Base-by-base conservation (phyloP, 2,329 filamentous ascomycete species). In the Huntiella savannae region DNA sequence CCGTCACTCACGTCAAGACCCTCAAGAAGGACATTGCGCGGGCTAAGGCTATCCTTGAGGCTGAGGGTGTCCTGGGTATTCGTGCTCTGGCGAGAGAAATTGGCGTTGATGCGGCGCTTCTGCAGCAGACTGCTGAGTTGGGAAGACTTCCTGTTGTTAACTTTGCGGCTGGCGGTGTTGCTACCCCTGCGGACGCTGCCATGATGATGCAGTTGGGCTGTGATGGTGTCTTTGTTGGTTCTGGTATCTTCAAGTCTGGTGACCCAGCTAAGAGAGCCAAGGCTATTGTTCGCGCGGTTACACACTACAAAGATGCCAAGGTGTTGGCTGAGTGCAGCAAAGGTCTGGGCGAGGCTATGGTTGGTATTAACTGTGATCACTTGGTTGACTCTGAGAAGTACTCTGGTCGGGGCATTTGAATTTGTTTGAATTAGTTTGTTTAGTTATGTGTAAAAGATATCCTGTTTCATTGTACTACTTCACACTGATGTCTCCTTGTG, bases 141-240 rank as follows among this genome's bases (percentile, higher is more conserved):
- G 86, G 86, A 38, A 73, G 91, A 43, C 69, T 98, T 46, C 91
- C 91, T 2, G 88, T 96, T 0, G 91, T 98, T 53, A 96, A 96
- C 70, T 96, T 98, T 56, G 91, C 91, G 0, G 91, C 91, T 3
- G 91, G 91, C n/a, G 91, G 91, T 49, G 82, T 98, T n/a, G 91
- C 91, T n/a, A 98, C 91, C 1, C 91, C 91, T 0, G 91, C 91
- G 0, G 91, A 98, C 63, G 91, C 91, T 0, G 91, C 91, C 2
- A 69, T 98, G 50, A 66, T 98, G 88, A 98, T 98, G 91, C 88
- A 96, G 70, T 69, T 98, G 53, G 91, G 91, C 50, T 96, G 91
- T 59, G 91, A 98, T 58, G 91, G 91, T 49, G 91, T 98, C 33
- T 98, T 98, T 59, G 91, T 98, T 33, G 91, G 91, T 22, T 86